phyloP scores from a whole-genome alignment of 805 yeast genomes.

The Cyberlindnera bimundalis region DNA sequence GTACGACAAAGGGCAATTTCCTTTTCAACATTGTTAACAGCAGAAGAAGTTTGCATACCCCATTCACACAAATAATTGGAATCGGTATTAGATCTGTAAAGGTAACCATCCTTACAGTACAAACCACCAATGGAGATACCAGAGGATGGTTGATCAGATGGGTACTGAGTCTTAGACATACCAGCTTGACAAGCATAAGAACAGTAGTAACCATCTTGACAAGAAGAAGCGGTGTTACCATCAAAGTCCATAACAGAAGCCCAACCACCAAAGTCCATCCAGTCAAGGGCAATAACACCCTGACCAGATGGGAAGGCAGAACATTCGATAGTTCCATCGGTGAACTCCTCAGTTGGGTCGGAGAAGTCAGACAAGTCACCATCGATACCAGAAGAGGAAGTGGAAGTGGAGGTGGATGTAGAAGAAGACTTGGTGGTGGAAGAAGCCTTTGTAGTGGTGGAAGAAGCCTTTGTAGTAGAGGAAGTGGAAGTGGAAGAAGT shows the following conservation, averaged over 20 bases:
- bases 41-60: slow-evolving; percentile 73
- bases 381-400: slow-evolving; percentile 34
- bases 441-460: no score
- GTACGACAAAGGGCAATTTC: slow-evolving; percentile 93
- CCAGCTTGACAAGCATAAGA: slow-evolving; percentile 98
- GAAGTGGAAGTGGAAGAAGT: slow-evolving; percentile 6
- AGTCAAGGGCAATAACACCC: slow-evolving; percentile 74
- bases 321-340: slow-evolving; percentile 71
- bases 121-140: slow-evolving; percentile 97
- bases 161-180: slow-evolving; percentile 99
- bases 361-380: slow-evolving; percentile 53
- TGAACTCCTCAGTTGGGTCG: slow-evolving; percentile 50
- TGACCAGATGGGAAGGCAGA: slow-evolving; percentile 71
- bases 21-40: slow-evolving; percentile 58
- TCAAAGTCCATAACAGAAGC: slow-evolving; percentile 51
- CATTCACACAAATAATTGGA: slow-evolving; percentile 76
- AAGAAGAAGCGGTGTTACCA: slow-evolving; percentile 61
- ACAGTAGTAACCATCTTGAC: slow-evolving; percentile 90
- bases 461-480: slow-evolving; percentile 14
- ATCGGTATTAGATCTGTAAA: slow-evolving; percentile 74
- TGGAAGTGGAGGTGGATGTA: slow-evolving; percentile 29
- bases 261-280: slow-evolving; percentile 53
- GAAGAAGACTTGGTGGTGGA: slow-evolving; percentile 28
- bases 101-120: slow-evolving; percentile 75
- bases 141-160: slow-evolving; percentile 75